phyloP scores from a whole-genome alignment of 2,329 filamentous ascomycete species.

The Talaromyces sp. region DNA sequence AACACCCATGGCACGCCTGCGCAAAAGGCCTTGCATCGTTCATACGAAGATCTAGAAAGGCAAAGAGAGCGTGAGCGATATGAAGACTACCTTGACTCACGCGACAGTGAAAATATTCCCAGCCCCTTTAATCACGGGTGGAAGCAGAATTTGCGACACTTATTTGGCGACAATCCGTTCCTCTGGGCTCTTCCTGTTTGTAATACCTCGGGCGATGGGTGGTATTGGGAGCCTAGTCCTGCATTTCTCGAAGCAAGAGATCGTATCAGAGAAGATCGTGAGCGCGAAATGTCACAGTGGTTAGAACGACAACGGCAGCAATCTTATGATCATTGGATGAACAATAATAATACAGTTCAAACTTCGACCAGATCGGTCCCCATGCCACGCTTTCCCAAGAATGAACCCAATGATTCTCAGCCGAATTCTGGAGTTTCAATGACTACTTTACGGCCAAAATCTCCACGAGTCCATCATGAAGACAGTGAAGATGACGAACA shows the following conservation, averaged over 20 bases:
- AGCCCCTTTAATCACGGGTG: conserved; percentile 91
- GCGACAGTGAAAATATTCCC: conserved; percentile 81
- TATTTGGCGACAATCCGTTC: conserved; percentile 71
- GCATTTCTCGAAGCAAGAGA: conserved; percentile 67
- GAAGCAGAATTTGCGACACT: conserved; percentile 71
- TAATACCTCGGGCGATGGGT: conserved; percentile 88
- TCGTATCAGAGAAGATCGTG: conserved; percentile 28
- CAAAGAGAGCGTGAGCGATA: conserved; percentile 66
- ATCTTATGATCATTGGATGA: conserved; percentile 23
- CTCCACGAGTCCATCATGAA: conserved; percentile 34
- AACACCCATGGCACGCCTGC: conserved; percentile 41
- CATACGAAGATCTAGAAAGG: conserved; percentile 58
- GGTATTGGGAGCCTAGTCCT: conserved; percentile 83
- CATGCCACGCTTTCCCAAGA: conserved; percentile 20
- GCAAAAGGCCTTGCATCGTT: conserved; percentile 43
- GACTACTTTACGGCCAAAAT: conserved; percentile 41
- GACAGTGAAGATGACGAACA: conserved; percentile 35
- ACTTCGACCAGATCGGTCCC: conserved; percentile 15
- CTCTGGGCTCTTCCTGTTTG: conserved; percentile 78
- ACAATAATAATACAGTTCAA: background rate
- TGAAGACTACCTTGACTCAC: conserved; percentile 79
- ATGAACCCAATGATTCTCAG: conserved; percentile 18
- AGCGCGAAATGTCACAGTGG: conserved; percentile 30
- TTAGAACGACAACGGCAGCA: conserved; percentile 35
- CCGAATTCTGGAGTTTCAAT: conserved; percentile 42